phyloP scores from a whole-genome alignment of 768 basidiomycete genomes.

The Lepiota subincarnata region DNA sequence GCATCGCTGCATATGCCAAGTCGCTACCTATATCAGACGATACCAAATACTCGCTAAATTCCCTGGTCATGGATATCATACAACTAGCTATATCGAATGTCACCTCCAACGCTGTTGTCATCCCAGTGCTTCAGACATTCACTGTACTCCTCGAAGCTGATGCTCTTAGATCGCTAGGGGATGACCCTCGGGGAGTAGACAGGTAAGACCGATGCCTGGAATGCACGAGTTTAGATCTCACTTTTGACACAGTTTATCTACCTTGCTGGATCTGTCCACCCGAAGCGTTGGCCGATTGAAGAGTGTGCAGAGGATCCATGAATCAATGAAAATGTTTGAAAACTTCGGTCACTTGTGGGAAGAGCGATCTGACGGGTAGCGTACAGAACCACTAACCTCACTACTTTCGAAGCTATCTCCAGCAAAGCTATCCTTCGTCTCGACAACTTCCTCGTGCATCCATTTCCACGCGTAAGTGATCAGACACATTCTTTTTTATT shows the following conservation, averaged over 20 bases:
- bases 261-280: slow-evolving; percentile 52
- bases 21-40: slow-evolving; percentile 40
- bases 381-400: slow-evolving; percentile 60
- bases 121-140: slow-evolving; percentile 80
- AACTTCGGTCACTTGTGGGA: slow-evolving; percentile 7
- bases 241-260: slow-evolving; percentile 40
- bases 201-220: slow-evolving; percentile 39
- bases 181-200: slow-evolving; percentile 41
- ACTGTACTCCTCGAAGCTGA: slow-evolving; percentile 71
- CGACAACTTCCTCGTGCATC: slow-evolving; percentile 65
- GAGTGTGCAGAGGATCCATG: slow-evolving; percentile 75
- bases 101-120: slow-evolving; percentile 63
- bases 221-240: slow-evolving; percentile 42
- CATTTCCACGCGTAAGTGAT: slow-evolving; percentile 68
- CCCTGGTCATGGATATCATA: slow-evolving; percentile 58
- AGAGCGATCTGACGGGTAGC: slow-evolving; percentile 3
- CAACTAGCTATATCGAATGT: slow-evolving; percentile 49
- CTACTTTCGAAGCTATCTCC: slow-evolving; percentile 47
- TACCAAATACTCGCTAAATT: slow-evolving; percentile 41
- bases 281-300: slow-evolving; percentile 68
- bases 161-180: slow-evolving; percentile 45
- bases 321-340: slow-evolving; percentile 81
- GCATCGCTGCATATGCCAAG: slow-evolving; percentile 56
- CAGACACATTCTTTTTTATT: slow-evolving; percentile 14
- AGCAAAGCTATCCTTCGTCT: slow-evolving; percentile 42